Percentiles rank a stretch among this genome's conserved stretches.
phyloP scores from a whole-genome alignment of 169 alveolate species.

The Eimeria acervulina region DNA sequence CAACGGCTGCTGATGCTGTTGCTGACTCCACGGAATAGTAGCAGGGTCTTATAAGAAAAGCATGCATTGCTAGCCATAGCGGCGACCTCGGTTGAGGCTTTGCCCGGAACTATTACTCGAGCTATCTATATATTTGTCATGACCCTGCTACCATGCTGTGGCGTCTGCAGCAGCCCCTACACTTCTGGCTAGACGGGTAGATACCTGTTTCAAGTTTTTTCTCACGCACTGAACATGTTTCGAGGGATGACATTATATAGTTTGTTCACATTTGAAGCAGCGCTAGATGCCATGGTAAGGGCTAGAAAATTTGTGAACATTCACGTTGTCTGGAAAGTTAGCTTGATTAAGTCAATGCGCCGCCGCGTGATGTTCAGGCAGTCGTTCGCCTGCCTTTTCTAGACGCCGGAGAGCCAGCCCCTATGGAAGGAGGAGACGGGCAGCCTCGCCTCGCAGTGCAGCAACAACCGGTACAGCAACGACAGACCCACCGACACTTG shows the following conservation, averaged over 20 bases:
- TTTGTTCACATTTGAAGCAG: neutral
- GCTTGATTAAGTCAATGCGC: neutral
- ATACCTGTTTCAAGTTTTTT: neutral
- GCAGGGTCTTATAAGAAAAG: no score
- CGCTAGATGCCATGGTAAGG: neutral
- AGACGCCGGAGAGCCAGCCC: slow-evolving; percentile 74
- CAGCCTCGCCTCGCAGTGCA: slow-evolving; percentile 43
- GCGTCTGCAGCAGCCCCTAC: neutral
- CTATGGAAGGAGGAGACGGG: slow-evolving; percentile 63
- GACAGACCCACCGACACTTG: slow-evolving; percentile 51
- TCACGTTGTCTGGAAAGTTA: neutral
- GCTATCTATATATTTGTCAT: neutral
- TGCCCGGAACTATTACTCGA: neutral
- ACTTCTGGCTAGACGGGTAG: neutral
- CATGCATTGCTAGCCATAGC: no score
- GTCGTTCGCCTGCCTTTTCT: slow-evolving; percentile 29
- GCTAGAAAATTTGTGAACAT: neutral
- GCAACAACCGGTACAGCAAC: slow-evolving; percentile 45
- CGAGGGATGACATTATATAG: neutral
- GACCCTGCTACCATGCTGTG: neutral
- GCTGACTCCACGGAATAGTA: no score
- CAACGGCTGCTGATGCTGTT: no score
- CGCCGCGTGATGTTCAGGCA: slow-evolving; percentile 22
- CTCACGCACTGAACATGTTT: neutral
- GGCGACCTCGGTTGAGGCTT: no score